Conservation (phyloP, 2,329 filamentous ascomycete genomes). For the Hymenotorrendiella dingleyae region DNA sequence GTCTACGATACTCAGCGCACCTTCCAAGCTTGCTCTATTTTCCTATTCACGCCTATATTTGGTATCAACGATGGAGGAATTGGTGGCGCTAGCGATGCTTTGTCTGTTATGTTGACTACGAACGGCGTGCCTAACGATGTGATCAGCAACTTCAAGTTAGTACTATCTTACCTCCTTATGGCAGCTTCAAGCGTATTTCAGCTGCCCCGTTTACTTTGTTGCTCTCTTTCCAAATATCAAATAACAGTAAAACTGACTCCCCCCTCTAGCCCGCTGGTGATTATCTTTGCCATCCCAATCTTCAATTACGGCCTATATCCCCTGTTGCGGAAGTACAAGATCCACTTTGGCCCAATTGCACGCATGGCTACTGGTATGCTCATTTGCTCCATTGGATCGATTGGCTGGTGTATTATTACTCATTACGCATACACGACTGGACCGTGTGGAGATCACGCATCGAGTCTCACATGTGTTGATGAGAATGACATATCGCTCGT, state of each 20-base stretch:
- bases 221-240: too few relatives aligned
- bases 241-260: too few relatives aligned
- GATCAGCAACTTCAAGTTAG: slow-evolving; percentile 67
- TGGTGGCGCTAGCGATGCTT: slow-evolving; percentile 42
- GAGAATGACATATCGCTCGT: slow-evolving; percentile 19
- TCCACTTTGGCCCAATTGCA: slow-evolving; percentile 68
- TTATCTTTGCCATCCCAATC: slow-evolving; percentile 68
- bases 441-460: slow-evolving; percentile 46
- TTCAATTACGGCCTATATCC: slow-evolving; percentile 66
- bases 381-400: slow-evolving; percentile 54
- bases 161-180: too few relatives aligned
- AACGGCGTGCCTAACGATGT: slow-evolving; percentile 73
- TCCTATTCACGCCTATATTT: slow-evolving; percentile 47
- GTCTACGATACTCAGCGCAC: slow-evolving; percentile 72
- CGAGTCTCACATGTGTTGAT: slow-evolving; percentile 18
- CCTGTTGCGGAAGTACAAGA: slow-evolving; percentile 52
- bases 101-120: slow-evolving; percentile 55
- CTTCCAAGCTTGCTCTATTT: slow-evolving; percentile 63
- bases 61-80: slow-evolving; percentile 36
- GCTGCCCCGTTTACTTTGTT: too few relatives aligned
- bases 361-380: slow-evolving; percentile 67
- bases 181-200: too few relatives aligned
- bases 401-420: slow-evolving; percentile 50
- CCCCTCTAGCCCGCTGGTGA: slow-evolving; percentile 69
- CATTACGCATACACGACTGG: slow-evolving; percentile 58